Percentiles rank a stretch among this genome's conserved stretches.
phyloP scores from a whole-genome alignment of 257 asterid genomes.

The Solanum habrochaites region DNA sequence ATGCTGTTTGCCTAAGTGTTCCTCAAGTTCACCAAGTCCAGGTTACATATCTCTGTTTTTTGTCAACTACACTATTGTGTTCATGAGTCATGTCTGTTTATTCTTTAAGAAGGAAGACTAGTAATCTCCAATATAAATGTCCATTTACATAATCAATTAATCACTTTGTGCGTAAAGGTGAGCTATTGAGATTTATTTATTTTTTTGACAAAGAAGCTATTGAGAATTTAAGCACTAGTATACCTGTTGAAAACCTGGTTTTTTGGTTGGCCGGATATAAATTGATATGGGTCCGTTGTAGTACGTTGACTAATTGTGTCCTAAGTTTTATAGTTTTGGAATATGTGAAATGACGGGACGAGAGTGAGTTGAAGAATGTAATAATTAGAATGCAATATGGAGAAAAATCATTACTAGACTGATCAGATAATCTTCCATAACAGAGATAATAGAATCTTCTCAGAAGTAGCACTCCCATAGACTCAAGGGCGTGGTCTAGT shows the following conservation, averaged over 20 bases:
- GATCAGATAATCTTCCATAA: neutral
- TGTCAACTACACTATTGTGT: neutral
- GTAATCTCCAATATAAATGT: neutral
- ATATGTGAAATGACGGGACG: no score
- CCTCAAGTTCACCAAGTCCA: constrained; percentile 52
- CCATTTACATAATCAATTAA: neutral
- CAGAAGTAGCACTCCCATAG: neutral
- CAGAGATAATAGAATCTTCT: neutral
- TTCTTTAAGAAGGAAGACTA: neutral
- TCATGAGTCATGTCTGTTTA: neutral
- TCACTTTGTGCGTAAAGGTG: neutral
- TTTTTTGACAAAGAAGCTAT: neutral
- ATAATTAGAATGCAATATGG: neutral
- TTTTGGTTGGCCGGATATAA: neutral
- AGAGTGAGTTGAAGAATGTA: neutral
- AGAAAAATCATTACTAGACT: neutral
- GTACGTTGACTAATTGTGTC: neutral
- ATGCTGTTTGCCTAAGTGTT: constrained; percentile 36
- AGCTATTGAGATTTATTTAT: neutral
- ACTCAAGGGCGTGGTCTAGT: neutral
- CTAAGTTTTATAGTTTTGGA: neutral
- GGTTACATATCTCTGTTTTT: neutral
- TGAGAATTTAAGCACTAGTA: neutral
- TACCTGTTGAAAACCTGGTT: neutral
- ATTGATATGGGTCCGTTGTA: neutral